A percentile compares a stretch with the other conserved stretches of the same genome.
Conservation (phyloP, 495 filamentous ascomycete species). For the Tuber microsphaerosporum region DNA sequence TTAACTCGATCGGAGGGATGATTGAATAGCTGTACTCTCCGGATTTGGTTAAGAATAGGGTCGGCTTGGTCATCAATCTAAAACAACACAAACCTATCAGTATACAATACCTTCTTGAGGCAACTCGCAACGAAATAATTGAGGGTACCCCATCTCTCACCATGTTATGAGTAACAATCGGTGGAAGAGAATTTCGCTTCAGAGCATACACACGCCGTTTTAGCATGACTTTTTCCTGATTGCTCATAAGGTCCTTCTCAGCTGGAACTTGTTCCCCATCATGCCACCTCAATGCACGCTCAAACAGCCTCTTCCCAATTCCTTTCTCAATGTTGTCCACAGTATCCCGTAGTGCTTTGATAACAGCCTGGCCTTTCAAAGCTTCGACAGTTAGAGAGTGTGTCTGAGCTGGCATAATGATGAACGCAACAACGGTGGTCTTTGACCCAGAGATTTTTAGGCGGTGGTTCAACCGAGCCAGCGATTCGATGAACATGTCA, state of each 20-base stretch:
- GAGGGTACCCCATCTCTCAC: slow-evolving; percentile 24
- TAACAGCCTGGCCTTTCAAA: slow-evolving; percentile 90
- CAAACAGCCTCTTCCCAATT: slow-evolving; percentile 88
- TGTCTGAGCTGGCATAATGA: slow-evolving; percentile 99
- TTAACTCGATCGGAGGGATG: slow-evolving; percentile 91
- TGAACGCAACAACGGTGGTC: slow-evolving; percentile 94
- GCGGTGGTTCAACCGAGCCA: slow-evolving; percentile 87
- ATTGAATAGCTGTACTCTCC: slow-evolving; percentile 94
- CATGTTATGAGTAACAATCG: slow-evolving; percentile 99
- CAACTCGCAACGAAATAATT: slow-evolving; percentile 8
- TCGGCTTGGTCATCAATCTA: slow-evolving; percentile 77
- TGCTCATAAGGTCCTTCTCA: slow-evolving; percentile 86
- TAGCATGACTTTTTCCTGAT: slow-evolving; percentile 86
- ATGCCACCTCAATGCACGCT: slow-evolving; percentile 85
- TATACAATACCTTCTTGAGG: slow-evolving; percentile 1
- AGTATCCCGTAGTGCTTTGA: slow-evolving; percentile 90
- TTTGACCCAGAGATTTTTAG: slow-evolving; percentile 79
- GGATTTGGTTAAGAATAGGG: slow-evolving; percentile 91
- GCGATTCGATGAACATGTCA: slow-evolving; percentile 97
- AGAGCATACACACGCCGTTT: slow-evolving; percentile 88
- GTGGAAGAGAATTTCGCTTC: slow-evolving; percentile 82
- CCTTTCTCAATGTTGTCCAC: slow-evolving; percentile 81
- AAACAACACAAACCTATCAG: slow-evolving; percentile 3
- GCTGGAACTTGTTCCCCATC: slow-evolving; percentile 88
- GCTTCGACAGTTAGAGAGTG: slow-evolving; percentile 91